Evolutionary conservation across 768 basidiomycete species (phyloP).

Genomic region (Wakefieldia striispora): DNA sequence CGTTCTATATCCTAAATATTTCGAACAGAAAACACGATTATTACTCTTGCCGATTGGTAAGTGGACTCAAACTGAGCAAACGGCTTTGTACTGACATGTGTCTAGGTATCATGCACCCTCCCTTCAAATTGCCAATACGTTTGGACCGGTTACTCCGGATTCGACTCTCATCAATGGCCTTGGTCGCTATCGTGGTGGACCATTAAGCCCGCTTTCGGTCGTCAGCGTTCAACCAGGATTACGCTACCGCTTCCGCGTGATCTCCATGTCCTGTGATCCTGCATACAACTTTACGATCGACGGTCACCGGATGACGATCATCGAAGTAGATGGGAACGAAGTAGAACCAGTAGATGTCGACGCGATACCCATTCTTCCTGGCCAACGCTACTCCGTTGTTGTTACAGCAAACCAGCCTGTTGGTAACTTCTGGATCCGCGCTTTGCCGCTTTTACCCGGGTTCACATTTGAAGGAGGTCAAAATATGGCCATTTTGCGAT

Average conservation of each 20-base stretch:
- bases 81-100: background rate
- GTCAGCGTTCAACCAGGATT: slow-evolving; percentile 38
- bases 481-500: slow-evolving; percentile 50
- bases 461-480: slow-evolving; percentile 33
- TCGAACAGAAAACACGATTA: background rate
- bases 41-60: slow-evolving; percentile 44
- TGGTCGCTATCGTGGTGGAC: slow-evolving; percentile 42
- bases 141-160: slow-evolving; percentile 19
- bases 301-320: slow-evolving; percentile 43
- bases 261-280: slow-evolving; percentile 46
- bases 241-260: slow-evolving; percentile 50
- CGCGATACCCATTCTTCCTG: slow-evolving; percentile 27
- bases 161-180: slow-evolving; percentile 49
- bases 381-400: slow-evolving; percentile 42
- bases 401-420: slow-evolving; percentile 41
- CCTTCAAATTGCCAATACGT: slow-evolving; percentile 9
- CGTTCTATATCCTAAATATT: background rate
- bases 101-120: slow-evolving; percentile 35
- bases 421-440: slow-evolving; percentile 54
- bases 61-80: background rate
- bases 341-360: slow-evolving; percentile 40
- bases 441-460: slow-evolving; percentile 30
- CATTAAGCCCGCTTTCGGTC: slow-evolving; percentile 37
- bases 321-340: slow-evolving; percentile 47
- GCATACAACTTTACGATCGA: slow-evolving; percentile 40